Evolutionary conservation across 1,284 basidiomycete species (phyloP), one percentile per base, ranked within the genome.

Genomic region (Fereydounia khargensis): DNA sequence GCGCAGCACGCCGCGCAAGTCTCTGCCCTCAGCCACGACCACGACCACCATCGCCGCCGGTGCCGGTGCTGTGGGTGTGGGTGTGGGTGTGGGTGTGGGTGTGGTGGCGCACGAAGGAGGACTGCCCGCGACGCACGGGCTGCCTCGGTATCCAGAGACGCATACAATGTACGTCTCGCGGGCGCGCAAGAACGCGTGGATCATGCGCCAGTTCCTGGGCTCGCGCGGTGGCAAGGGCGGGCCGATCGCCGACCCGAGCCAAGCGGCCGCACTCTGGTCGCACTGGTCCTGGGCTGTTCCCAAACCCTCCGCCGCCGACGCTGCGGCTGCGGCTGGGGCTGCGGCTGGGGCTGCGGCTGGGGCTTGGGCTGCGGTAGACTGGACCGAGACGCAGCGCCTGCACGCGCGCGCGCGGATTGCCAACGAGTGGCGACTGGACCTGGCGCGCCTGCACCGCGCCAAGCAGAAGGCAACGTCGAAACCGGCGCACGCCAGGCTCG

Each of bases 141-240:
- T 4, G 13, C 57, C 57, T 2, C 25, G 18, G 25, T 10, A 33
- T n/a, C 11, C 3, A 24, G 57, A 55, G 22, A 52, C 52, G 3
- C 47, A 61, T 17, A 48, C 52, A 4, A 31, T 61, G 19, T 61
- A 47, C 22, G 20, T 61, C 21, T 38, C 43, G 21, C 20, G 41
- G 13, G 24, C 24, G 17, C 47, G 48, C 1, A 40, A 39, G 14
- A 28, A 47, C 40, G 41, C 34, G 13, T 57, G 54, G 48, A 25
- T 57, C 4, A 39, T 38, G 3, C 43, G 35, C 17, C 28, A 27
- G 13, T n/a, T n/a, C n/a, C n/a, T n/a, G n/a, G n/a, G n/a, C n/a
- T n/a, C n/a, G n/a, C n/a, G 53, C 53, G 6, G 43, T 46, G 3
- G 8, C 28, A 3, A 35, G 39, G n/a, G 24, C 28, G 4, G 40